phyloP scores from a whole-genome alignment of 2,329 filamentous ascomycete genomes.

The Colletotrichum sp. region DNA sequence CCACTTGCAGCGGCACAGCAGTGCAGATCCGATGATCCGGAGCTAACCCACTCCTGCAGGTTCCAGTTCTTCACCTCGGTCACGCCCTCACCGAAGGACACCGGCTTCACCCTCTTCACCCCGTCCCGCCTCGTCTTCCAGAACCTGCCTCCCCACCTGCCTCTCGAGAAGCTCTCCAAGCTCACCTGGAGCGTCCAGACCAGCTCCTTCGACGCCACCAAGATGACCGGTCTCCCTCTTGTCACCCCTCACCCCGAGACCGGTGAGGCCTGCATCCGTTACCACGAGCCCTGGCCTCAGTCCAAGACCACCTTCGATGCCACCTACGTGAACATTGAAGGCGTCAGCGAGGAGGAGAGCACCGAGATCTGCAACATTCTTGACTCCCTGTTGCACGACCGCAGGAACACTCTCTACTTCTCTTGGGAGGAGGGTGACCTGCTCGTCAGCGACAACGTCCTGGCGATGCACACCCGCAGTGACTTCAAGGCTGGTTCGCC shows the following conservation, averaged over 20 bases:
- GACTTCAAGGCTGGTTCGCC: conserved; percentile 47
- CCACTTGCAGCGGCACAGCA: not conserved
- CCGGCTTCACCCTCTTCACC: conserved; percentile 60
- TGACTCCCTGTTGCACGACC: conserved; percentile 50
- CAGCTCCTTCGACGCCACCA: conserved; percentile 48
- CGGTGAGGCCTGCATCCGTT: conserved; percentile 53
- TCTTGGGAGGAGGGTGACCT: conserved; percentile 61
- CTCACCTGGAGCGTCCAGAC: conserved; percentile 57
- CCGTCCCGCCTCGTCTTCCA: conserved; percentile 55
- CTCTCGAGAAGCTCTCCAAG: conserved; percentile 37
- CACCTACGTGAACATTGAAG: conserved; percentile 48
- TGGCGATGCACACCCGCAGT: conserved; percentile 55
- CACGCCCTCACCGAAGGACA: conserved; percentile 50
- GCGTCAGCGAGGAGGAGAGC: conserved; percentile 32
- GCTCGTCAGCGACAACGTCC: conserved; percentile 55
- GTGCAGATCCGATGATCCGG: not conserved
- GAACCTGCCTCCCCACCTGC: conserved; percentile 43
- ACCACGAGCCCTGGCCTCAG: conserved; percentile 59
- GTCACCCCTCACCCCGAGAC: conserved; percentile 50
- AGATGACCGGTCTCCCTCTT: conserved; percentile 48
- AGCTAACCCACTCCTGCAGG: conserved; percentile 24
- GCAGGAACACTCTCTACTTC: conserved; percentile 54
- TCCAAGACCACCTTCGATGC: conserved; percentile 56
- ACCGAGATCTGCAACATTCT: conserved; percentile 42
- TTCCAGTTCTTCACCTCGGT: conserved; percentile 59